Conservation (phyloP, 768 basidiomycete species). For the Exidia glandulosa region DNA sequence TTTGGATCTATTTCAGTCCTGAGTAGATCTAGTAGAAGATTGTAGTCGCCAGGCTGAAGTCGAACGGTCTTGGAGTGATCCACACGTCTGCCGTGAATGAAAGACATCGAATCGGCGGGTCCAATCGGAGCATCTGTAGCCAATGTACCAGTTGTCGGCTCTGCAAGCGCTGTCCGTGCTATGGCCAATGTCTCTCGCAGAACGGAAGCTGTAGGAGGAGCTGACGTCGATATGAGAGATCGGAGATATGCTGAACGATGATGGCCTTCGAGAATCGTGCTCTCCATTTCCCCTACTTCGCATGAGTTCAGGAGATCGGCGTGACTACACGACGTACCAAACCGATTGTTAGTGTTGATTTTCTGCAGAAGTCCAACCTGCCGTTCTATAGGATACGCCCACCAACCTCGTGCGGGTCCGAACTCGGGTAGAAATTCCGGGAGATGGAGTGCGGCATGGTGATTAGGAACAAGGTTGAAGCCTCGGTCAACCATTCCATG, state of each 20-base stretch:
- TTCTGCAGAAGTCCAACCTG: conserved; percentile 16
- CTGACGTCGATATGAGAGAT: background rate
- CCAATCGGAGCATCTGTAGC: background rate
- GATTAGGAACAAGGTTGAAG: conserved; percentile 14
- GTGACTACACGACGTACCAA: background rate
- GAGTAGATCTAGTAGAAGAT: background rate
- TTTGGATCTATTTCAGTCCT: background rate
- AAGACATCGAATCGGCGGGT: background rate
- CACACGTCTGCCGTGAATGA: background rate
- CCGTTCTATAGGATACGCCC: conserved; percentile 24
- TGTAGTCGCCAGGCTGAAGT: background rate
- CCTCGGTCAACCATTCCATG: background rate
- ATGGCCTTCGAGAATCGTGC: background rate
- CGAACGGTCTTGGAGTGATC: background rate
- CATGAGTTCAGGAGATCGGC: background rate
- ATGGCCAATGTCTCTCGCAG: background rate
- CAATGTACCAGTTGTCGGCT: background rate
- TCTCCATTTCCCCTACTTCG: background rate
- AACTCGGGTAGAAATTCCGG: conserved; percentile 14
- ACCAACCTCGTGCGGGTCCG: conserved; percentile 25
- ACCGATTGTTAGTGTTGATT: background rate
- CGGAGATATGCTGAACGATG: background rate
- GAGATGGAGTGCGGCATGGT: conserved; percentile 24
- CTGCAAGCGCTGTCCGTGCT: too few species aligned
- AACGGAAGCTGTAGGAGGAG: background rate